Evolutionary conservation across 345 rosid genomes (phyloP), one percentile per base, ranked within the genome.

Genomic region (Rhodamnia rubescens): DNA sequence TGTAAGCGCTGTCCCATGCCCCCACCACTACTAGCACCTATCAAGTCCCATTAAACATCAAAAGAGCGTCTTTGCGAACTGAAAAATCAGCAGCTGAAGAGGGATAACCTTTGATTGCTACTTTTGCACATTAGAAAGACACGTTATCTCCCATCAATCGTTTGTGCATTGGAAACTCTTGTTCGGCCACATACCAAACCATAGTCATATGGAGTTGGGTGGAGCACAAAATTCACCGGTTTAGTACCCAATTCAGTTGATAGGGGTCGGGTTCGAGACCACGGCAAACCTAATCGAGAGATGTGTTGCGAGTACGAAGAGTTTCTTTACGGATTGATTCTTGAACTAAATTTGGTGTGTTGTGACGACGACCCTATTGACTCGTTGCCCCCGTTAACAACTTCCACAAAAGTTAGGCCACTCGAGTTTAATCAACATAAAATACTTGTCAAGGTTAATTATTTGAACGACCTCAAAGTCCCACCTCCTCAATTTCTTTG

Each of bases 321-420:
- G 29, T 61, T 29, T 61, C 74, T 61, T 61, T 27, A 27, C 15
- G 21, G 42, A 20, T 32, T 69, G 21, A 69, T 69, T 69, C 44
- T 64, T 32, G 78, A 69, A 32, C 42, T 69, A 8, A 32, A 69
- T 69, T 69, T 32, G 78, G 44, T 4, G 44, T 36, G 47, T 20
- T 22, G 47, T 20, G 24, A 32, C 12, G 47, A 32, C 11, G 8
- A 69, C 12, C 78, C 78, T 18, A 32, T 69, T 69, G 78, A 36
- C 78, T 32, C 47, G 12, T 44, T 0, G 47, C 78, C 78, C 78
- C 78, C 24, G 18, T 56, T 24, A 59, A 85, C 83, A 47, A 36
- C 84, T 85, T 85, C 87, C 61, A 85, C 59, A 27, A 85, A 82
- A 82, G 59, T 81, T 81, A 58, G 87, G 59, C 84, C 81, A 55